Percentiles rank a stretch among this genome's conserved stretches.
phyloP scores from a whole-genome alignment of 768 basidiomycete species.

The Scleroderma bovista region DNA sequence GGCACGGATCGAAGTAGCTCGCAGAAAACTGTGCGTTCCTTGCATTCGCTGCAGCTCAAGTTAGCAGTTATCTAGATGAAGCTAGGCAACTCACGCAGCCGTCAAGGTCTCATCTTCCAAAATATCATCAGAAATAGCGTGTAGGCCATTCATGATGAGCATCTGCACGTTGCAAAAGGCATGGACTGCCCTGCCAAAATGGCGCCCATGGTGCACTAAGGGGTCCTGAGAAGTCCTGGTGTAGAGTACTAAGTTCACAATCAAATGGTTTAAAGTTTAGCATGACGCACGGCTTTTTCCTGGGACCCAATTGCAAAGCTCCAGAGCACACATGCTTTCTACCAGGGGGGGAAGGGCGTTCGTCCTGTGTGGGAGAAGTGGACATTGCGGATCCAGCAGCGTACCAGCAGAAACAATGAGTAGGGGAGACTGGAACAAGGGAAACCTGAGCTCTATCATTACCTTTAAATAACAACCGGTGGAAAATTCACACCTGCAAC shows the following conservation, averaged over 20 bases:
- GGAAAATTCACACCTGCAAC: no score
- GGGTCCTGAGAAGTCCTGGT: slow-evolving; percentile 7
- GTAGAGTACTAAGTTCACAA: not conserved
- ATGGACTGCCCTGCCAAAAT: slow-evolving; percentile 17
- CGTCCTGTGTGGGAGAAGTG: no score
- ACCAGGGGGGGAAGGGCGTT: no score
- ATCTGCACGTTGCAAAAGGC: slow-evolving; percentile 17
- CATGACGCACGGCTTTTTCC: not conserved
- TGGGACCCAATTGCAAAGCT: not conserved
- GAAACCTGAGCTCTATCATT: no score
- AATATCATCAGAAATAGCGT: not conserved
- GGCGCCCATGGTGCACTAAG: slow-evolving; percentile 16
- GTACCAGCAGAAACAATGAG: no score
- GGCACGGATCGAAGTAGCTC: slow-evolving; percentile 10
- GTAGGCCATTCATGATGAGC: slow-evolving; percentile 9
- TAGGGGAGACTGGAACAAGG: no score
- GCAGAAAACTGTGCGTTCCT: slow-evolving; percentile 4
- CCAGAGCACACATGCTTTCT: no score
- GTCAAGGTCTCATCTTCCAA: not conserved
- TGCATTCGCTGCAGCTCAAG: not conserved
- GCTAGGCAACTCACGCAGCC: not conserved
- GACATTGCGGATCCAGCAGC: no score
- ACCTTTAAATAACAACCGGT: no score
- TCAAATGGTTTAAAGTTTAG: not conserved
- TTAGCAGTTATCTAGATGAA: not conserved